Base-by-base conservation (phyloP, 106 monocot species). In the Vanilla planifolia region DNA sequence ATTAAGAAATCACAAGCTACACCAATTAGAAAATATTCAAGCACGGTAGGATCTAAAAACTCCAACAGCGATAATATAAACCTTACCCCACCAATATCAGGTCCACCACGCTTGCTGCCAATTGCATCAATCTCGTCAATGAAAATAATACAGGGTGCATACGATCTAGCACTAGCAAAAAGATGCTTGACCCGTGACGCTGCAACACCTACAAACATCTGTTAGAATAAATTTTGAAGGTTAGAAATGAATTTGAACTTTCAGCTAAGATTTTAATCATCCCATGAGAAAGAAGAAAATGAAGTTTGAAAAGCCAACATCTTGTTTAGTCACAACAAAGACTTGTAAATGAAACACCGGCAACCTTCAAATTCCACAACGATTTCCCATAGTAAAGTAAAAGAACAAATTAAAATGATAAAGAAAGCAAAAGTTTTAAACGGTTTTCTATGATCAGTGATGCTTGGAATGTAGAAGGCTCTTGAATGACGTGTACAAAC, bases 181-280 rank as follows among this genome's bases (percentile, higher is more conserved):
- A 90, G 79, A 81, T 90, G 85, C 59, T 90, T 90, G 8, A 90
- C 89, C 47, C 89, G 80, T 23, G 89, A 62, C 34, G 89, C 89
- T 24, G 89, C 89, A 82, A 90, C 89, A 71, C 89, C 89, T 63
- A 85, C 89, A 85, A 85, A 90, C 89, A 90, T 90, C 89, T 90
- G 85, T 69, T 62, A 33, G 43, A 34, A 62, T 20, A 60, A 51
- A 28, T 26, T 27, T 16, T 24, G 9, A 5, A 57, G 5, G 69
- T 61, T 15, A 69, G 47, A 68, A 59, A 67, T 51, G 28, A 51
- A 53, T 53, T n/a, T 53, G 29, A 53, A 32, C 29, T 20, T 53
- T 14, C 29, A 50, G 32, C 13, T 15, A 4, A 8, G 16, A 2
- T 1, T 0, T 29, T 52, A 15, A 15, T 28, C 30, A 29, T 52